phyloP scores from a whole-genome alignment of 1,284 basidiomycete genomes.

The Grifola frondosa region DNA sequence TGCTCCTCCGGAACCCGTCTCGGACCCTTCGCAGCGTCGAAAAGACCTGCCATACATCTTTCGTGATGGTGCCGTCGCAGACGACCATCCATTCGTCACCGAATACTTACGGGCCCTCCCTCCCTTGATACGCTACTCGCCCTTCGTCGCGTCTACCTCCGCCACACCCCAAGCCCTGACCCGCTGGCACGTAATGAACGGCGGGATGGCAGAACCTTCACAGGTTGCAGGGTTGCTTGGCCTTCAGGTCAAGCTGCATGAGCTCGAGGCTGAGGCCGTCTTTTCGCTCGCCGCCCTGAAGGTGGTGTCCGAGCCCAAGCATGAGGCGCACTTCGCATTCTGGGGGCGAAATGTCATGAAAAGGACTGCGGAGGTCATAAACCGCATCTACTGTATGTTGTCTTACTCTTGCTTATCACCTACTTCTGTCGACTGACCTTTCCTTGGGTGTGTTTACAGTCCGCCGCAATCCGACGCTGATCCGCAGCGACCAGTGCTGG shows the following conservation, averaged over 20 bases:
- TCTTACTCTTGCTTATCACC: background rate
- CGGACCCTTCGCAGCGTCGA: background rate
- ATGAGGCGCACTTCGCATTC: constrained; percentile 25
- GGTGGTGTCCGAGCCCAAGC: constrained; percentile 20
- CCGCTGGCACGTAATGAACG: constrained; percentile 14
- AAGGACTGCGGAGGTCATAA: constrained; percentile 22
- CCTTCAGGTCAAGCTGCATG: constrained; percentile 17
- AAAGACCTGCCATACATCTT: no score
- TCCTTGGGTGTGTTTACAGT: no score
- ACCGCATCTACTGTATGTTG: constrained; percentile 24
- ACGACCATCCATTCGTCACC: constrained; percentile 25
- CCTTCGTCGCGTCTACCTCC: constrained; percentile 10
- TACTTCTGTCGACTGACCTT: no score
- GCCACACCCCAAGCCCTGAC: constrained; percentile 5
- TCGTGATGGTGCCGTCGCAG: no score
- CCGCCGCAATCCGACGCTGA: no score
- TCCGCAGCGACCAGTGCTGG: no score
- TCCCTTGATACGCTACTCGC: constrained; percentile 4
- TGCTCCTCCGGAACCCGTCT: background rate
- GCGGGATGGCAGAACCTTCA: constrained; percentile 20
- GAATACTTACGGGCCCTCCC: constrained; percentile 20
- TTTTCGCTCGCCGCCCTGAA: constrained; percentile 27
- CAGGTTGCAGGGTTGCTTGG: no score
- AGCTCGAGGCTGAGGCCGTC: constrained; percentile 19
- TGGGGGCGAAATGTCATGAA: constrained; percentile 21